Evolutionary conservation across 192 early-diverging fungal species (phyloP).

Genomic region (Linnemannia hyalina): DNA sequence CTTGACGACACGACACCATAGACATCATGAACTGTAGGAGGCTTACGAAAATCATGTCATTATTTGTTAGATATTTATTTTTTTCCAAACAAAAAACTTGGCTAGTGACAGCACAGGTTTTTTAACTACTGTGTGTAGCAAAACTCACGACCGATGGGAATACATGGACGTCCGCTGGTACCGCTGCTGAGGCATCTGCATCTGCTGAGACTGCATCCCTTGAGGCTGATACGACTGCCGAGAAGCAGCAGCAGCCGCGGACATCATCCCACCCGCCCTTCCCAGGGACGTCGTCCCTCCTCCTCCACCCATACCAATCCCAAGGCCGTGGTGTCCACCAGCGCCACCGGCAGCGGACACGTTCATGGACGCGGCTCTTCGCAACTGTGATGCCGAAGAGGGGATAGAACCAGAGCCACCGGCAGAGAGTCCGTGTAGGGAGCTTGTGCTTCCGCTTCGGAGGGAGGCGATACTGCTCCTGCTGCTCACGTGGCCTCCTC

Average conservation of each 20-base stretch:
- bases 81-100: neutral
- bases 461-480: constrained; percentile 2
- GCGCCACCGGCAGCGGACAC: neutral
- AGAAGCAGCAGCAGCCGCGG: neutral
- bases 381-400: constrained; percentile 4
- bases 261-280: constrained; percentile 5
- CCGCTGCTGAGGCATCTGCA: constrained; percentile 15
- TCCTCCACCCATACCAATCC: constrained; percentile 1
- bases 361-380: constrained; percentile 12
- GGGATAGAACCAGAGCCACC: neutral
- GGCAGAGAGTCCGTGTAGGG: neutral
- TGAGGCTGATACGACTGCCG: neutral
- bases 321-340: neutral
- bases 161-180: constrained; percentile 32
- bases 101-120: neutral
- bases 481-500: neutral
- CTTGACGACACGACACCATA: too few relatives aligned
- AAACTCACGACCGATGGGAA: constrained; percentile 7
- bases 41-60: too few relatives aligned
- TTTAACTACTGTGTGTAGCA: neutral
- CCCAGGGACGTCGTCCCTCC: constrained; percentile 8
- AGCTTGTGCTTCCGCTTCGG: neutral
- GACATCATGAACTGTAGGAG: too few relatives aligned
- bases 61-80: neutral
- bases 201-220: too few relatives aligned